Base-by-base conservation (phyloP, 2,329 filamentous ascomycete species). In the Trichoderma cornu-damae region DNA sequence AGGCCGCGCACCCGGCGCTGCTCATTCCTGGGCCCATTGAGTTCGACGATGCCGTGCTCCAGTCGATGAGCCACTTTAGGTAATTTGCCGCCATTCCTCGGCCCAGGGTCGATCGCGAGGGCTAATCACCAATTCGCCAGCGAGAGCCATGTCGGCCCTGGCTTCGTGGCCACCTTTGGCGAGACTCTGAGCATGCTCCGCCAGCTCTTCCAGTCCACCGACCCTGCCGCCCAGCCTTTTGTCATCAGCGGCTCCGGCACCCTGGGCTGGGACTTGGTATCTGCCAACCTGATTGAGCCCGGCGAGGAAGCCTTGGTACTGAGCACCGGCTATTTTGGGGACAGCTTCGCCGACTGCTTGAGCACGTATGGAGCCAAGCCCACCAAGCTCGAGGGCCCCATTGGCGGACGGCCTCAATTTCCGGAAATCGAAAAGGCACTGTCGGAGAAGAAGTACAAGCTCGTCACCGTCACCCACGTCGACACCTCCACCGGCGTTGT, bases 11-110 rank as follows among this genome's bases (percentile, higher is more conserved):
- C 69, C 75, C 83, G 42, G 87, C 93, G 57, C 80, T 99, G 75
- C 85, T 99, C 76, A 97, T 99, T 69, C 94, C 94, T 49, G 94
- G 94, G 62, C 94, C 94, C 69, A 96, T 97, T 73, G 93, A 97
- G 78, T 96, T 96, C 70, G 93, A 96, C 72, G 93, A 97, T 93
- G 91, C 86, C 47, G 93, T 97, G 60, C 84, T 96, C 52, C 84
- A 92, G 73, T 90, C 91, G 61, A 96, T 96, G 93, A 87, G 88
- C 78, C 91, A 96, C 76, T 96, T 88, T 77, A 93, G 89, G 88
- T 90, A 77, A 68, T 12, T n/a, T n/a, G 34, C 7, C 16, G 34
- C 14, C 12, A 20, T 30, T 22, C 18, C n/a, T 26, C 12, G 9
- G 26, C 18, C 18, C 9, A 26, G 9, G 75, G 56, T 12, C 20